Conservation (phyloP, 2,329 filamentous ascomycete genomes). For the Aspergillus brunneoviolaceus region DNA sequence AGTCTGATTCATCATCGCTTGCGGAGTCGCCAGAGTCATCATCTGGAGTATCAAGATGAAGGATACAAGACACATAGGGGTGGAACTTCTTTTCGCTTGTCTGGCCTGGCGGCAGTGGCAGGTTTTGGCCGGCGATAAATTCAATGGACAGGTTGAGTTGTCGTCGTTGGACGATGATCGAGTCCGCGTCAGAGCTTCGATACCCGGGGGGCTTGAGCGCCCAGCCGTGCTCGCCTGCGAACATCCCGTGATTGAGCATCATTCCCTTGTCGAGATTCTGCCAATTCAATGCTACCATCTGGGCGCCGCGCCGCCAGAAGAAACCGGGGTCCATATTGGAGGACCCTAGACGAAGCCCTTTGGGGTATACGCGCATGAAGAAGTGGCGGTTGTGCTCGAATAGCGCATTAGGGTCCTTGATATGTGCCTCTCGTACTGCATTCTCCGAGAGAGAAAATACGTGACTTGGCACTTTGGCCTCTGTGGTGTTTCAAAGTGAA, state of each 20-base stretch:
- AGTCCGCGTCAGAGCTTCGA: conserved; percentile 43
- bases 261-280: conserved; percentile 87
- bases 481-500: conserved; percentile 24
- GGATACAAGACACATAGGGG: conserved; percentile 74
- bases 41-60: conserved; percentile 72
- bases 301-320: conserved; percentile 86
- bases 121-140: conserved; percentile 72
- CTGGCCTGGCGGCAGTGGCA: conserved; percentile 64
- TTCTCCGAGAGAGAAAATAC: conserved; percentile 65
- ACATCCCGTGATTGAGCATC: conserved; percentile 96
- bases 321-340: conserved; percentile 82
- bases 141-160: conserved; percentile 69
- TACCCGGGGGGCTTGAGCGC: conserved; percentile 79
- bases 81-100: conserved; percentile 60
- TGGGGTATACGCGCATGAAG: conserved; percentile 86
- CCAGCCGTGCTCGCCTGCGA: conserved; percentile 77
- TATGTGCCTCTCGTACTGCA: conserved; percentile 64
- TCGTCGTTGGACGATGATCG: conserved; percentile 46
- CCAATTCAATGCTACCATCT: conserved; percentile 93
- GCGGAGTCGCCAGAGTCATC: conserved; percentile 47
- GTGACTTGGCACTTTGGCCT: conserved; percentile 58
- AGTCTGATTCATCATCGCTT: conserved; percentile 48
- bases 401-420: conserved; percentile 55
- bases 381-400: conserved; percentile 80
- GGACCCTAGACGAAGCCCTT: conserved; percentile 74